These are phyloP conservation scores for Benincasa hispida DNA, from an alignment of 306 rosid species.

Conservation along the genomic window DNA sequence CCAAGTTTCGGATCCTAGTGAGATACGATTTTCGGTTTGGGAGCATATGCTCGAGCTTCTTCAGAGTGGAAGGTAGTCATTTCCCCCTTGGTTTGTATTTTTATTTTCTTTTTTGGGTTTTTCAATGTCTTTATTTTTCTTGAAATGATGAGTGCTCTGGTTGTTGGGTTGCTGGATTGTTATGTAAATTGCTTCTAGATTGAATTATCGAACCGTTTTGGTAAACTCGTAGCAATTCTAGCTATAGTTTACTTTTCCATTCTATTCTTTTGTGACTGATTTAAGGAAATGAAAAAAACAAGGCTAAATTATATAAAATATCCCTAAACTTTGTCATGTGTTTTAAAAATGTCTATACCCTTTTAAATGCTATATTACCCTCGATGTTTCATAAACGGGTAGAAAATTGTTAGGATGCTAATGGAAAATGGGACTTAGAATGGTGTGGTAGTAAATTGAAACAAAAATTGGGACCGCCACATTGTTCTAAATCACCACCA, in stretches of 20 bases:
- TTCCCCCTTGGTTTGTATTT: neutral
- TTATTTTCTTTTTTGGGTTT: too few species aligned
- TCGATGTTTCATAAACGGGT: neutral
- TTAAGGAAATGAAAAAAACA: neutral
- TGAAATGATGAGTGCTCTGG: neutral
- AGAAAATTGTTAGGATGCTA: neutral
- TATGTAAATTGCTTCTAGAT: neutral
- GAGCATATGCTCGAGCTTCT: constrained; percentile 52
- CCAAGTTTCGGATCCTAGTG: constrained; percentile 33
- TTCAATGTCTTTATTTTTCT: neutral
- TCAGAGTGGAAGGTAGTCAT: constrained; percentile 36
- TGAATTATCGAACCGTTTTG: neutral
- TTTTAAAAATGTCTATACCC: too few species aligned
- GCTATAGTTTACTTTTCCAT: neutral
- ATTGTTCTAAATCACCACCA: neutral
- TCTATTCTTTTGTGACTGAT: neutral
- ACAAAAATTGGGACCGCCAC: neutral
- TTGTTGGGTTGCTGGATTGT: neutral
- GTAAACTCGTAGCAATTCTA: neutral
- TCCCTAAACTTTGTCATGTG: neutral
- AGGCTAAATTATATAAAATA: neutral
- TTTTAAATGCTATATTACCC: neutral
- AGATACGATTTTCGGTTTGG: constrained; percentile 64
- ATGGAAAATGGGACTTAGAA: neutral
- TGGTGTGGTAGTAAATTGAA: too few species aligned